Evolutionary conservation across 331 rosid species (phyloP), one percentile per base, ranked within the genome.

Genomic region (Pyracantha coccinea): DNA sequence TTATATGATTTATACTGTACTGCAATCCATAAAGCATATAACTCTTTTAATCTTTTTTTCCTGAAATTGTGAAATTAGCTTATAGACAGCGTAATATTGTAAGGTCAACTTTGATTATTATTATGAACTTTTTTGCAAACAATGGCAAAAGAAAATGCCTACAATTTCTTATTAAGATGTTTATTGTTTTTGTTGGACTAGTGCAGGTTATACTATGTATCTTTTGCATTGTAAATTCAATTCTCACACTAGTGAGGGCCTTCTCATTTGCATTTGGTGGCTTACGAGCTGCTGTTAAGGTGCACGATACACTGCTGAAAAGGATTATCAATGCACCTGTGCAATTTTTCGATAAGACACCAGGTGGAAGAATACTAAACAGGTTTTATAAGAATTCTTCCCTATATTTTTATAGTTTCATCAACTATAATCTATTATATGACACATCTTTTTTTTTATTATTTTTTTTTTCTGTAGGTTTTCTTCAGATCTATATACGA

Each of bases 221-320:
- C 81, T 94, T 94, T 83, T 91, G 96, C 76, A 33, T 88, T 70
- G 60, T 83, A 82, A 94, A 94, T 85, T 91, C 98, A 74, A 65
- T 85, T 84, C 86, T 94, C 82, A 94, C 98, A 66, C 79, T 94
- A 90, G 85, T 86, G 88, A 94, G 98, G 80, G 95, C 98, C 31
- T 94, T 94, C 89, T 88, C 93, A 82, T 94, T 94, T 83, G 98
- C 98, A 59, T 88, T 87, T 81, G 98, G 98, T 33, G 98, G 98
- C 74, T 86, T 94, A 77, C 83, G 71, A 89, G 95, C 96, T 68
- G 97, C 98, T 75, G 87, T 77, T 72, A 90, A 90, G 86, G 95
- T 94, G 69, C 98, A 94, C 79, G 79, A 88, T 76, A 82, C 81
- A 33, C 83, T 94, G 72, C 90, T 94, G 71, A 73, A 71, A 74